phyloP scores from a whole-genome alignment of 2,329 filamentous ascomycete species.

The Paramyrothecium roridum region DNA sequence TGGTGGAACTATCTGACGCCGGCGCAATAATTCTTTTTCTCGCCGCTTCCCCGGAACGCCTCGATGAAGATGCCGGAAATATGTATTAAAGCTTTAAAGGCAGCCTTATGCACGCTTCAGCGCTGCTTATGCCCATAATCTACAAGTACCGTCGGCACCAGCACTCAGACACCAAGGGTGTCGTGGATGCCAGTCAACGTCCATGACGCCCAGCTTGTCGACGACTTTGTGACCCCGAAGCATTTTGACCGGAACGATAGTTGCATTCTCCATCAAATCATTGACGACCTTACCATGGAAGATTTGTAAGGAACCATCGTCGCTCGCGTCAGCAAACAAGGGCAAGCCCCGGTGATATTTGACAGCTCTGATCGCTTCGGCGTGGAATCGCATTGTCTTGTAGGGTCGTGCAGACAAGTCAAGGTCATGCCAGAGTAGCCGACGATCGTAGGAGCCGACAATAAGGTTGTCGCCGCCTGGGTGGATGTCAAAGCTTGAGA shows the following conservation, averaged over 20 bases:
- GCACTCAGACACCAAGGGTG: conserved; percentile 95
- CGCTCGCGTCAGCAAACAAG: conserved; percentile 90
- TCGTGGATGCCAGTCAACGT: conserved; percentile 91
- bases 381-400: conserved; percentile 94
- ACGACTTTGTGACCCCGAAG: conserved; percentile 86
- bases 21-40: neutral
- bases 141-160: conserved; percentile 88
- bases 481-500: conserved; percentile 91
- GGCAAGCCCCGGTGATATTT: conserved; percentile 80
- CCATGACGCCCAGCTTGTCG: conserved; percentile 83
- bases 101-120: neutral
- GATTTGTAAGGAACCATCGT: conserved; percentile 91
- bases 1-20: neutral
- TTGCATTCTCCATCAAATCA: conserved; percentile 94
- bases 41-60: neutral
- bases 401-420: conserved; percentile 88
- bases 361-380: conserved; percentile 85
- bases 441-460: conserved; percentile 90
- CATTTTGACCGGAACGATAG: conserved; percentile 93
- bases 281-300: conserved; percentile 96
- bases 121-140: conserved; percentile 69
- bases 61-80: neutral
- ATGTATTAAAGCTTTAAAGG: neutral
- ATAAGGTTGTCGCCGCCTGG: conserved; percentile 91
- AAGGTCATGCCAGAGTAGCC: conserved; percentile 93